phyloP scores from a whole-genome alignment of 208 protist species.

The Crithidia sp. region DNA sequence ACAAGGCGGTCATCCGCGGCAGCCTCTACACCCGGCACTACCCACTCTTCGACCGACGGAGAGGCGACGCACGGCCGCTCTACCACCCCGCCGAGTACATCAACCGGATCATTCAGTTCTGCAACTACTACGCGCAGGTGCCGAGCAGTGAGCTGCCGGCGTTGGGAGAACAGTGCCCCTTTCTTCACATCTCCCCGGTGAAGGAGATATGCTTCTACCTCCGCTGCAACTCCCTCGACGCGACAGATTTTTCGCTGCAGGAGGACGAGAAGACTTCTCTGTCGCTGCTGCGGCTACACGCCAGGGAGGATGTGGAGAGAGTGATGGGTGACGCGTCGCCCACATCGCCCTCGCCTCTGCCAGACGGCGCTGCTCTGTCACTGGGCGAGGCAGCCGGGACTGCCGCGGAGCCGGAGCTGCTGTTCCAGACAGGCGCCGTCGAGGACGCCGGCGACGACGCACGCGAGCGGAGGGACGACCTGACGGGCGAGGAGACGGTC shows the following conservation, averaged over 20 bases:
- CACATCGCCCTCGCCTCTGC: background rate
- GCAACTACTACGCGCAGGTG: conserved; percentile 31
- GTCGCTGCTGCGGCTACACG: conserved; percentile 24
- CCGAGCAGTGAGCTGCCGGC: conserved; percentile 22
- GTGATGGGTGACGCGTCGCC: background rate
- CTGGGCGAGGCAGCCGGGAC: background rate
- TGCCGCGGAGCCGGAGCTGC: background rate
- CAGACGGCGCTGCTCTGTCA: background rate
- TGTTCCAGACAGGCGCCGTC: conserved; percentile 23
- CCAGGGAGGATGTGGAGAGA: conserved; percentile 17
- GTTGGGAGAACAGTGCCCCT: conserved; percentile 38
- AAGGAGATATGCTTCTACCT: conserved; percentile 53
- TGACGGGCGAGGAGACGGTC: conserved; percentile 73
- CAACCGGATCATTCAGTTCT: conserved; percentile 68
- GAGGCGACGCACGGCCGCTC: conserved; percentile 31
- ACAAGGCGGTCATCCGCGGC: conserved; percentile 44
- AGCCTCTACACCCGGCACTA: conserved; percentile 50
- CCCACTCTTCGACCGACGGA: conserved; percentile 39
- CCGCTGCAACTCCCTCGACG: conserved; percentile 25
- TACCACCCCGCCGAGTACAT: conserved; percentile 83
- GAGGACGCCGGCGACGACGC: conserved; percentile 12
- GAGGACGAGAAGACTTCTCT: background rate
- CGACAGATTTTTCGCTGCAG: background rate
- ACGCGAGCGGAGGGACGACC: conserved; percentile 32
- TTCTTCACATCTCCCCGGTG: conserved; percentile 75